A percentile compares a stretch with the other conserved stretches of the same genome.
These are phyloP conservation scores for Hortiboletus flavorubellus DNA, from an alignment of 768 basidiomycete genomes.

Conservation along the genomic window DNA sequence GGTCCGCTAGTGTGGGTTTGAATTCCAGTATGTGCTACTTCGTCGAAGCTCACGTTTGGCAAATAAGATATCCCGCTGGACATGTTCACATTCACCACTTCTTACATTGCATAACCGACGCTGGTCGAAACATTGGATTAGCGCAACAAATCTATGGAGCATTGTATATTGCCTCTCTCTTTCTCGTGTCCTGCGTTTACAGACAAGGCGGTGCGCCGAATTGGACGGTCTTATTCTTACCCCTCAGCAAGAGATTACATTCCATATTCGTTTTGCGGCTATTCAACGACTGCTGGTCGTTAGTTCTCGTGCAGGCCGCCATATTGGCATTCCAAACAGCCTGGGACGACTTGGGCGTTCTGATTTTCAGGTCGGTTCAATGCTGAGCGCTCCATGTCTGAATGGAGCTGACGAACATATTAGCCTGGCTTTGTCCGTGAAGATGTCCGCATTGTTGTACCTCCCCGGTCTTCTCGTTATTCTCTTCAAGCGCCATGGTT, in stretches of 20 bases:
- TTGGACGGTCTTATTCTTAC: slow-evolving; percentile 67
- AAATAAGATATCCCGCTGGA: slow-evolving; percentile 85
- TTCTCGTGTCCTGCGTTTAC: slow-evolving; percentile 69
- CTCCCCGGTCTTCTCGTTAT: slow-evolving; percentile 85
- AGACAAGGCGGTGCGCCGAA: slow-evolving; percentile 59
- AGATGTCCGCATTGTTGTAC: slow-evolving; percentile 93
- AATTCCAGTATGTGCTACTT: not conserved
- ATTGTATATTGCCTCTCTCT: slow-evolving; percentile 68
- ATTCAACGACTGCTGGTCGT: slow-evolving; percentile 94
- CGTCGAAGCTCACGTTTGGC: not conserved
- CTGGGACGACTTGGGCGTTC: slow-evolving; percentile 57
- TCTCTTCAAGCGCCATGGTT: slow-evolving; percentile 69
- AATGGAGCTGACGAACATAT: slow-evolving; percentile 1
- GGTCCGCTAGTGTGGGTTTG: slow-evolving; percentile 82
- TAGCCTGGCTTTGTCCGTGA: slow-evolving; percentile 72
- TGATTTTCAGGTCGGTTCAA: slow-evolving; percentile 67
- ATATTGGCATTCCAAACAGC: slow-evolving; percentile 61
- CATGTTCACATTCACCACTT: slow-evolving; percentile 81
- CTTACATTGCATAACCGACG: slow-evolving; percentile 60
- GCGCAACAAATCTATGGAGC: slow-evolving; percentile 78
- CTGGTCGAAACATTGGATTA: slow-evolving; percentile 53
- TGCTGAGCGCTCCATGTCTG: not conserved
- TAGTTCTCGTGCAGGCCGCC: slow-evolving; percentile 61
- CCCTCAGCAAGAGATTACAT: slow-evolving; percentile 89
- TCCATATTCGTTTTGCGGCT: slow-evolving; percentile 89